Evolutionary conservation across 192 early-diverging fungal species (phyloP), one percentile per base, ranked within the genome.

Genomic region (Globomyces pollinis-pini): DNA sequence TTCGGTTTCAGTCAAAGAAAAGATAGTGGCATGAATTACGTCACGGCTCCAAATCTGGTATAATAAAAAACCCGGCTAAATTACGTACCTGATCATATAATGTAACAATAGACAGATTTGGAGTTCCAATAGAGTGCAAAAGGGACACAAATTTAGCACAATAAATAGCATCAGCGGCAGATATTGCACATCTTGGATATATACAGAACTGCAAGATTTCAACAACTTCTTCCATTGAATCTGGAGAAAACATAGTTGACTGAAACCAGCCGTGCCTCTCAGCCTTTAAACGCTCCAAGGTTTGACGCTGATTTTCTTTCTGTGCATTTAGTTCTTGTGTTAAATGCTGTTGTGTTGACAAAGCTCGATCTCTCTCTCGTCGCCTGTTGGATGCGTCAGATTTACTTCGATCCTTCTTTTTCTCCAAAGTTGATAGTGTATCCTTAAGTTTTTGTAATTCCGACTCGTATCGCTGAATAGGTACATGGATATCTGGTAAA

Each of bases 401-500:
- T n/a, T 55, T 49, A 18, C 50, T 45, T 28, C 59, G 39, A 9
- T 73, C 63, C 24, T 24, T 35, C 8, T 3, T 26, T 26, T 26
- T 47, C n/a, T 65, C 47, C 20, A 73, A 38, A 4, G 21, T 15
- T 7, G 67, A 15, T 15, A 73, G 21, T n/a, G 41, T 63, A 24
- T 69, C 59, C 35, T 68, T 71, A 26, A 78, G 70, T 20, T 73
- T 78, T 11, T 68, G 64, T 42, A 85, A 83, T 42, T 84, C 79
- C 3, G 65, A 43, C 31, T 66, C 49, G 68, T 93, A 93, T 38
- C 77, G 78, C 6, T 65, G 59, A 32, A 67, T 67, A 18, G 87
- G 88, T 15, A 84, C 76, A 33, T 73, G 63, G 12, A 93, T 85
- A 59, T 93, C 90, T 60, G 86, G 85, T 3, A 91, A 60, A 3